These are phyloP conservation scores for Claviceps monticola DNA, from an alignment of 2,329 filamentous ascomycete species.

Conservation along the genomic window DNA sequence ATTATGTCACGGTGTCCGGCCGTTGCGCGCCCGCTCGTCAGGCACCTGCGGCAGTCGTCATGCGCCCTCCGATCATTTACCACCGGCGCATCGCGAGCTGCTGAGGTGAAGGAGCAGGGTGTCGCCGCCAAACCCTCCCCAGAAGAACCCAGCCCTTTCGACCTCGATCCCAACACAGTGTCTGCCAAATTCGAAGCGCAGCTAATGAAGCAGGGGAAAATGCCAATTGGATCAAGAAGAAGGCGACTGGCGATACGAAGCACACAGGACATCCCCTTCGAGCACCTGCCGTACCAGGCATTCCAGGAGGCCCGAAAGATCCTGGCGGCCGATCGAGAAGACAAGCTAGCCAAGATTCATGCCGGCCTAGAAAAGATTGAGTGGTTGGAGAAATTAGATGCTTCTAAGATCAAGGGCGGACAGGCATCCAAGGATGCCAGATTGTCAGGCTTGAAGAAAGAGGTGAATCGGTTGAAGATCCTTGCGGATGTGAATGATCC, in stretches of 20 bases:
- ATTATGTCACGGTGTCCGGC: constrained; percentile 47
- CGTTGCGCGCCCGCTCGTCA: constrained; percentile 41
- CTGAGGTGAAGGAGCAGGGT: constrained; percentile 13
- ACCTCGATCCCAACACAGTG: constrained; percentile 56
- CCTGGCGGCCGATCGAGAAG: constrained; percentile 61
- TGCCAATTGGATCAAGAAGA: constrained; percentile 72
- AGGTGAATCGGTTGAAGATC: constrained; percentile 72
- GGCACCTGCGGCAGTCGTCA: constrained; percentile 32
- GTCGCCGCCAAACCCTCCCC: constrained; percentile 4
- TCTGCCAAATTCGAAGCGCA: constrained; percentile 43
- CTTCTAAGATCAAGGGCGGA: constrained; percentile 45
- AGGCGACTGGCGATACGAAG: constrained; percentile 59
- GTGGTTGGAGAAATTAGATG: constrained; percentile 45
- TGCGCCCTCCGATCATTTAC: constrained; percentile 22
- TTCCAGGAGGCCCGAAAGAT: constrained; percentile 92
- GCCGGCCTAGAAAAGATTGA: constrained; percentile 55
- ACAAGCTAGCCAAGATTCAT: constrained; percentile 65
- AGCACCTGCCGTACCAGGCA: constrained; percentile 90
- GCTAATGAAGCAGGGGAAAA: constrained; percentile 53
- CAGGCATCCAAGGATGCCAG: constrained; percentile 50
- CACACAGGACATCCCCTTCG: constrained; percentile 62
- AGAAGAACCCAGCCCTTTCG: constrained; percentile 22
- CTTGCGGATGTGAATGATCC: constrained; percentile 92
- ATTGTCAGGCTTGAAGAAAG: constrained; percentile 53
- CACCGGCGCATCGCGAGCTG: constrained; percentile 18